A percentile compares a stretch with the other conserved stretches of the same genome.
Evolutionary conservation across 2,329 filamentous ascomycete species (phyloP).

Genomic region (Ceratocystis eucalypticola): DNA sequence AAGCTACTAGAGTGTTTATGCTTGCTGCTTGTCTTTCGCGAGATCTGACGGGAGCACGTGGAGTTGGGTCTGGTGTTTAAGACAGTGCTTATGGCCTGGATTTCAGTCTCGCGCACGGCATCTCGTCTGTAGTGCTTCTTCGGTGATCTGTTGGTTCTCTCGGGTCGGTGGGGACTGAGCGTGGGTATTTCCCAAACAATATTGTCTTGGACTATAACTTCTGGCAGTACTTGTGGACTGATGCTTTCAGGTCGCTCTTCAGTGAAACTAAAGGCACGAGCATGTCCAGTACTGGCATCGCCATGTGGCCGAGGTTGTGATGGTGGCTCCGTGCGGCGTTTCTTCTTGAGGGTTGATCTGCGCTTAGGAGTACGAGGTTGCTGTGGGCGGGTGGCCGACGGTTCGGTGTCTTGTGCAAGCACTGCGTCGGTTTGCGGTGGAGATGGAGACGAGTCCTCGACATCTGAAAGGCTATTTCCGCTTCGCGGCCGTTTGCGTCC

Average conservation of each 20-base stretch:
- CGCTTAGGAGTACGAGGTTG: slow-evolving; percentile 19
- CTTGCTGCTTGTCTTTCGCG: slow-evolving; percentile 39
- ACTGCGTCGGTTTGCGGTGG: slow-evolving; percentile 24
- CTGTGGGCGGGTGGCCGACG: slow-evolving; percentile 21
- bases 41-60: slow-evolving; percentile 46
- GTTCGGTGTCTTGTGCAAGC: slow-evolving; percentile 19
- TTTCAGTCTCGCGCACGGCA: slow-evolving; percentile 69
- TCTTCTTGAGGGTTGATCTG: slow-evolving; percentile 27
- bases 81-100: slow-evolving; percentile 66
- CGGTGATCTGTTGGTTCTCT: slow-evolving; percentile 10
- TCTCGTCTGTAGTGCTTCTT: slow-evolving; percentile 30
- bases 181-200: slow-evolving; percentile 18
- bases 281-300: neutral
- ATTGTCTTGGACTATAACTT: slow-evolving; percentile 2
- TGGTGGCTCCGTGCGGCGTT: slow-evolving; percentile 34
- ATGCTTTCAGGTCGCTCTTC: slow-evolving; percentile 44
- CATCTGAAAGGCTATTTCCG: slow-evolving; percentile 41
- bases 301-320: slow-evolving; percentile 27
- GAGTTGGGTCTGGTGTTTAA: slow-evolving; percentile 41
- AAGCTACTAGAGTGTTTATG: slow-evolving; percentile 42
- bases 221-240: slow-evolving; percentile 26
- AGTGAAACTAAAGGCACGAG: slow-evolving; percentile 49
- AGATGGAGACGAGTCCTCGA: slow-evolving; percentile 30
- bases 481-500: slow-evolving; percentile 46
- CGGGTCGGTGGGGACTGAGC: slow-evolving; percentile 15